Evolutionary conservation across 2,329 filamentous ascomycete species (phyloP).

Genomic region (Incumbomyces lentus): DNA sequence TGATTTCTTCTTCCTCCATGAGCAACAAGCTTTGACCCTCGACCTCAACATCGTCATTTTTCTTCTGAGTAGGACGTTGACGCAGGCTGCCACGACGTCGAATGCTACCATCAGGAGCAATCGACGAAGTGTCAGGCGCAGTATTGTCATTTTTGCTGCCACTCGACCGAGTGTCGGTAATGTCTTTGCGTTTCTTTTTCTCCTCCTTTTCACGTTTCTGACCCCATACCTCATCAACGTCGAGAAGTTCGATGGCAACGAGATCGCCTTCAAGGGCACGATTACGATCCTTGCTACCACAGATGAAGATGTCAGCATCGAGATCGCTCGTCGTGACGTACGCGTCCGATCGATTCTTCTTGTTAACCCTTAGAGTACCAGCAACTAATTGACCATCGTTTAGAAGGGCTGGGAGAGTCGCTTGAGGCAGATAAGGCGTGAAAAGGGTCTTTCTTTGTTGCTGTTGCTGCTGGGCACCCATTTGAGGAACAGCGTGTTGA

Average conservation of each 20-base stretch:
- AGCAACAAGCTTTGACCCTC: constrained; percentile 93
- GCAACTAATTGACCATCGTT: constrained; percentile 89
- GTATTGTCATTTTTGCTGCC: constrained; percentile 52
- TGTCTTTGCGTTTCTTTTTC: constrained; percentile 99
- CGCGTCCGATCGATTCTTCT: constrained; percentile 97
- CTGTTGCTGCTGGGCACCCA: constrained; percentile 60
- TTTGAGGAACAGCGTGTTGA: constrained; percentile 56
- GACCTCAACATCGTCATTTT: constrained; percentile 98
- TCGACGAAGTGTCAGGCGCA: constrained; percentile 50
- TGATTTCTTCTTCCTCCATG: constrained; percentile 97
- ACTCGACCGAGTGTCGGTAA: constrained; percentile 78
- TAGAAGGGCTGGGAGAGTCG: constrained; percentile 79
- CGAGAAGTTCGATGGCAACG: constrained; percentile 88
- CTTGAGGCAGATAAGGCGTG: constrained; percentile 93
- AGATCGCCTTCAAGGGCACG: constrained; percentile 91
- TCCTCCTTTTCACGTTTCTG: constrained; percentile 99
- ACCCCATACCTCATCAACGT: constrained; percentile 96
- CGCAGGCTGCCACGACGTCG: constrained; percentile 88
- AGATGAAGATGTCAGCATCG: constrained; percentile 98
- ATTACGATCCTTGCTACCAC: constrained; percentile 97
- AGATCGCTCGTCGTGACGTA: constrained; percentile 93
- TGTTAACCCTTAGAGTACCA: constrained; percentile 94
- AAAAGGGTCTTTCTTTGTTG: constrained; percentile 97
- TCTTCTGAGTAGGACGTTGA: constrained; percentile 96
- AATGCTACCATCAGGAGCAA: constrained; percentile 67